phyloP scores from a whole-genome alignment of 2,329 filamentous ascomycete genomes.

The Fusarium chlamydosporum region DNA sequence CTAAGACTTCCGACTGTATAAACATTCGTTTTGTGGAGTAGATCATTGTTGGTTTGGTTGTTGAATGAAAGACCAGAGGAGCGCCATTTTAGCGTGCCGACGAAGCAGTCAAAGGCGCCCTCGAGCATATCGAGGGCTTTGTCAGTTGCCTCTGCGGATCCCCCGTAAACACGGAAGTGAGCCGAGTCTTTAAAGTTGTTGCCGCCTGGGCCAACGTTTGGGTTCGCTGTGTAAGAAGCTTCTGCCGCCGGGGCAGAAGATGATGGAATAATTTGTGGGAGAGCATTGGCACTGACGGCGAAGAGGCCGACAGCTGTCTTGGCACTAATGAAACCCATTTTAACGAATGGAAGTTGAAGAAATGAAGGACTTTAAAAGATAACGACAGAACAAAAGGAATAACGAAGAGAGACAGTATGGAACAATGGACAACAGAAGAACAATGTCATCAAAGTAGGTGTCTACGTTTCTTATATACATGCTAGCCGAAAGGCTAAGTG shows the following conservation, averaged over 20 bases:
- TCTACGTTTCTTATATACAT: conserved; percentile 15
- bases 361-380: neutral
- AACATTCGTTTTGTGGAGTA: conserved; percentile 63
- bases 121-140: conserved; percentile 60
- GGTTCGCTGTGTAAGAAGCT: conserved; percentile 51
- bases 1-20: conserved; percentile 58
- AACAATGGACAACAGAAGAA: neutral
- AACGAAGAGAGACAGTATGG: neutral
- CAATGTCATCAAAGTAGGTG: neutral
- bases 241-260: conserved; percentile 33
- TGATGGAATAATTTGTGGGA: conserved; percentile 28
- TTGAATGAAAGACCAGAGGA: conserved; percentile 58
- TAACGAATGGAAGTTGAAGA: neutral
- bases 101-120: conserved; percentile 61
- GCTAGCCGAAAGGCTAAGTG: neutral
- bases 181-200: conserved; percentile 53
- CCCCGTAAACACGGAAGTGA: conserved; percentile 59
- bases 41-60: conserved; percentile 54
- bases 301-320: conserved; percentile 34
- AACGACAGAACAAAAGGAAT: conserved; percentile 4
- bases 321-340: conserved; percentile 36
- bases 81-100: conserved; percentile 56
- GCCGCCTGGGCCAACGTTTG: conserved; percentile 54
- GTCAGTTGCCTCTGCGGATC: conserved; percentile 40
- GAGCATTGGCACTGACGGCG: conserved; percentile 31